These are phyloP conservation scores for Penicillium egyptiacum DNA, from an alignment of 495 filamentous ascomycete species.

Conservation along the genomic window DNA sequence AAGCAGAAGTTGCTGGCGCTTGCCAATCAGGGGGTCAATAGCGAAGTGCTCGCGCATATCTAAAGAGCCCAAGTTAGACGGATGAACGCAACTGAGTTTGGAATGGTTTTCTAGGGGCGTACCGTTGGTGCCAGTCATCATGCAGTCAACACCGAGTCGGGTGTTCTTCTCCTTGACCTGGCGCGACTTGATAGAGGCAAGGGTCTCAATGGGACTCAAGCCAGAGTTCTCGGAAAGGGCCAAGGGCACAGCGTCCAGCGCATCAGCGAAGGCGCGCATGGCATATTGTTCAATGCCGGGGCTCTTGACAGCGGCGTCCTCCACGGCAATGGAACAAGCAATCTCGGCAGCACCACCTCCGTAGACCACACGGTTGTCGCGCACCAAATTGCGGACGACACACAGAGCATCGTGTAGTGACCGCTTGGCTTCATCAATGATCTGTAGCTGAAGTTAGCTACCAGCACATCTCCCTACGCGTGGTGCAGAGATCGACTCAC, in stretches of 20 bases:
- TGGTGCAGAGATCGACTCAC: slow-evolving; percentile 45
- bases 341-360: slow-evolving; percentile 97
- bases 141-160: slow-evolving; percentile 93
- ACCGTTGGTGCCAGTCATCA: slow-evolving; percentile 89
- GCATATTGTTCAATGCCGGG: slow-evolving; percentile 97
- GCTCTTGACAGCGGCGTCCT: slow-evolving; percentile 92
- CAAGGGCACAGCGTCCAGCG: slow-evolving; percentile 93
- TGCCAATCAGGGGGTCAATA: slow-evolving; percentile 96
- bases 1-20: slow-evolving; percentile 92
- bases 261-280: slow-evolving; percentile 96
- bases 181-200: slow-evolving; percentile 91
- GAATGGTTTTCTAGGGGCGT: slow-evolving; percentile 25
- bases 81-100: slow-evolving; percentile 1
- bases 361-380: slow-evolving; percentile 97
- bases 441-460: slow-evolving; percentile 53
- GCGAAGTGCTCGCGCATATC: slow-evolving; percentile 98
- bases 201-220: slow-evolving; percentile 89
- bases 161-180: slow-evolving; percentile 89
- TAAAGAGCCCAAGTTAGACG: slow-evolving; percentile 28
- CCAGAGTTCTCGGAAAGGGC: slow-evolving; percentile 97
- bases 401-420: slow-evolving; percentile 97
- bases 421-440: slow-evolving; percentile 98
- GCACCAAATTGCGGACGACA: slow-evolving; percentile 94
- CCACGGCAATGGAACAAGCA: slow-evolving; percentile 93
- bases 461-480: neutral